These are phyloP conservation scores for Cutaneotrichosporon cutaneum DNA, from an alignment of 1,284 basidiomycete species.

Conservation along the genomic window DNA sequence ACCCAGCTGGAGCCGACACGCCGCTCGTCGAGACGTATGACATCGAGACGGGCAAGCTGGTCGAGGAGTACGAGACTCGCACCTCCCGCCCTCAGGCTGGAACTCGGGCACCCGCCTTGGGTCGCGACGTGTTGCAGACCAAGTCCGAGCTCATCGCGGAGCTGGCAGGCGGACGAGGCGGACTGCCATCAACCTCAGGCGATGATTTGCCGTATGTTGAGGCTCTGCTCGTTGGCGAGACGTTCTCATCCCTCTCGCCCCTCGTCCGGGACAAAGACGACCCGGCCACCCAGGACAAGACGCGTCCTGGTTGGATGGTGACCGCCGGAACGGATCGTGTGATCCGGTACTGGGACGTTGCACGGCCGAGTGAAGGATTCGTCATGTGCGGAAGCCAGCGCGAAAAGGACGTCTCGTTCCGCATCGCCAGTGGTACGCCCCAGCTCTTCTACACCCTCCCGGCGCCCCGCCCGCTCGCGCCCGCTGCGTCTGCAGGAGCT, in stretches of 20 bases:
- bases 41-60: constrained; percentile 50
- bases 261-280: constrained; percentile 22
- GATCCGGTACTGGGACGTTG: constrained; percentile 50
- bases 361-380: constrained; percentile 37
- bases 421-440: constrained; percentile 19
- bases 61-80: constrained; percentile 49
- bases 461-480: constrained; percentile 22
- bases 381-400: constrained; percentile 48
- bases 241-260: constrained; percentile 30
- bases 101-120: constrained; percentile 1
- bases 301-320: constrained; percentile 39
- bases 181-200: constrained; percentile 19
- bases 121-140: constrained; percentile 28
- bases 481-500: not conserved
- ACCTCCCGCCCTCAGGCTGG: constrained; percentile 24
- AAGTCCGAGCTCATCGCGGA: constrained; percentile 37
- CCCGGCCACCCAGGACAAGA: not conserved
- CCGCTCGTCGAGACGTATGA: constrained; percentile 50
- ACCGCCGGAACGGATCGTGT: constrained; percentile 49
- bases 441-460: constrained; percentile 36
- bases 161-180: constrained; percentile 24
- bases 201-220: constrained; percentile 25
- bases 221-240: constrained; percentile 35
- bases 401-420: constrained; percentile 49
- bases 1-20: constrained; percentile 7